Base-by-base conservation (phyloP, 495 filamentous ascomycete genomes). In the Copromyces sp. region DNA sequence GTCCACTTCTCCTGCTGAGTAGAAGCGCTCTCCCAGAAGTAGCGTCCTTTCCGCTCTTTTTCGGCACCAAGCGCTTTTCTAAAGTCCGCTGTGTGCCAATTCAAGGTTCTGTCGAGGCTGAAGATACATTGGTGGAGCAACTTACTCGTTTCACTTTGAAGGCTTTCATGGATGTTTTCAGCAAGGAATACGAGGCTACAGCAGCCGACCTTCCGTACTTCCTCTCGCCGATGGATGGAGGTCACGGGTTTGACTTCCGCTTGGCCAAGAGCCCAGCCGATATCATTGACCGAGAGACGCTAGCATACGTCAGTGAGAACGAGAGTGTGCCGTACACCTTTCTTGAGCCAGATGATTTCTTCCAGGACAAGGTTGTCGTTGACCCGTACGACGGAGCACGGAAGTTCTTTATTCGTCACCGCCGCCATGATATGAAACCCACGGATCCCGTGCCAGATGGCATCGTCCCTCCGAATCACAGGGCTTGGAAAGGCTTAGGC, bases 111-210 rank as follows among this genome's bases (percentile, higher is more conserved):
- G 69, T 95, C 12, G 24, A 78, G 9, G 73, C 90, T 2, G 53
- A 77, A 0, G 76, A 82, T 2, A 80, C 84, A 2, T 71, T 92
- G 16, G 37, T 59, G 6, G 77, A 85, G 6, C 76, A 80, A 11
- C 74, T 98, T 44, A 90, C 87, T 24, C 77, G 77, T 2, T 95
- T 96, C 75, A 97, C 93, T 0, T 82, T 94, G 41, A 86, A 86
- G 9, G 79, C 96, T 4, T 97, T 94, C 77, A 83, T 87, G n/a
- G 93, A 98, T 77, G 81, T 98, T 1, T 99, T 97, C 80, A 93
- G 92, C 74, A 99, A 99, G 80, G 84, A 82, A 5, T 99, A 93
- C 77, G 90, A 91, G 44, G 76, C 84, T 0, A 84, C 90, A 39
- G 69, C 83, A 0, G 82, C 86, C 9, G 87, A 89, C 17, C 90